A percentile compares a stretch with the other conserved stretches of the same genome.
Conservation (phyloP, 305 asterid species). For the Fraxinus sp. region DNA sequence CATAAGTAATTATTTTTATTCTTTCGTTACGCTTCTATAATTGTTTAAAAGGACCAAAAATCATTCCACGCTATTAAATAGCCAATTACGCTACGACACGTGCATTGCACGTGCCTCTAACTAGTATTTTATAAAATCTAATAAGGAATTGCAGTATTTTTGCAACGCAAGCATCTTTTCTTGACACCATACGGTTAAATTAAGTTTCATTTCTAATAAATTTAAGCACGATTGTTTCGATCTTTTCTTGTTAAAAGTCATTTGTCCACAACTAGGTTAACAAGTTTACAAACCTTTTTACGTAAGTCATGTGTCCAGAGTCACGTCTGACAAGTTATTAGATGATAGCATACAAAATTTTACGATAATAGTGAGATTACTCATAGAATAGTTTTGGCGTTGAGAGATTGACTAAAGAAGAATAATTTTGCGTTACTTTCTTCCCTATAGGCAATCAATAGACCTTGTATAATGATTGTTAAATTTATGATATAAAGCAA, state of each 20-base stretch:
- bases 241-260: background rate
- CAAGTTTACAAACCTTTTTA: background rate
- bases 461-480: background rate
- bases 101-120: too few relatives aligned
- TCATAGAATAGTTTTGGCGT: background rate
- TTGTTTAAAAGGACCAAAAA: too few relatives aligned
- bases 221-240: background rate
- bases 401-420: background rate
- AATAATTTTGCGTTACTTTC: background rate
- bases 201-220: background rate
- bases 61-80: too few relatives aligned
- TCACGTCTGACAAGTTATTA: background rate
- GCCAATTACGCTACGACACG: too few relatives aligned
- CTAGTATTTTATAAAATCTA: background rate
- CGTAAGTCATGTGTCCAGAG: background rate
- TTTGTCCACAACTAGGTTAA: background rate
- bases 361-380: background rate
- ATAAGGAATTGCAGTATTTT: background rate
- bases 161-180: background rate
- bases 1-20: too few relatives aligned
- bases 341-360: background rate
- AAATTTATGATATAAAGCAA: background rate
- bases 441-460: background rate
- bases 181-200: background rate
- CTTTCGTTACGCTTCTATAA: too few relatives aligned